Conservation (phyloP, 2,329 filamentous ascomycete genomes). For the Exophiala xenobiotica region DNA sequence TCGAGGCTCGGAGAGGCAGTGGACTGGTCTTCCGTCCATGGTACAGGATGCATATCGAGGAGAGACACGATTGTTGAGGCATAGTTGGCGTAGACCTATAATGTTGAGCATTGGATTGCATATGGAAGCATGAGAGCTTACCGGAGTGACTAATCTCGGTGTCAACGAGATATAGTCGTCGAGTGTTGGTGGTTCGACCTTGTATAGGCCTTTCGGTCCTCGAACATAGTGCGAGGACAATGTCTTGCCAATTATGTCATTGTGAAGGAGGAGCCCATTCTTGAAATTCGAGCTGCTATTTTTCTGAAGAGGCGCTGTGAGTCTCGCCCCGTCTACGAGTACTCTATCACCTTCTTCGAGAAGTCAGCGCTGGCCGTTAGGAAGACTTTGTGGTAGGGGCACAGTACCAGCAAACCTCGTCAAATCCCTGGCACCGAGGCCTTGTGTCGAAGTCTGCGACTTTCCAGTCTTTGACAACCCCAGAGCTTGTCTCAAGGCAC, state of each 20-base stretch:
- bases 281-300: constrained; percentile 37
- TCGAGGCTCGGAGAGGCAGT: constrained; percentile 54
- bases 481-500: constrained; percentile 9
- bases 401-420: constrained; percentile 17
- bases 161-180: constrained; percentile 70
- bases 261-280: constrained; percentile 39
- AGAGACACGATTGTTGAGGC: constrained; percentile 72
- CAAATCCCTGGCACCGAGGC: constrained; percentile 9
- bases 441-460: background rate
- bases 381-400: background rate
- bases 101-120: background rate
- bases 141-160: constrained; percentile 71
- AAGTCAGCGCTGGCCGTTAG: background rate
- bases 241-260: constrained; percentile 63
- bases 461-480: constrained; percentile 9
- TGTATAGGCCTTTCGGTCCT: constrained; percentile 17
- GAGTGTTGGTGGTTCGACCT: constrained; percentile 55
- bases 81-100: constrained; percentile 70
- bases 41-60: constrained; percentile 67
- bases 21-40: constrained; percentile 32
- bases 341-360: constrained; percentile 45
- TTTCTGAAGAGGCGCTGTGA: constrained; percentile 44
- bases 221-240: constrained; percentile 17
- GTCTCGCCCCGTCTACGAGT: constrained; percentile 40
- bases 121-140: constrained; percentile 40